Evolutionary conservation across 805 yeast species (phyloP), one percentile per base, ranked within the genome.

Genomic region (Wickerhamomyces alni): DNA sequence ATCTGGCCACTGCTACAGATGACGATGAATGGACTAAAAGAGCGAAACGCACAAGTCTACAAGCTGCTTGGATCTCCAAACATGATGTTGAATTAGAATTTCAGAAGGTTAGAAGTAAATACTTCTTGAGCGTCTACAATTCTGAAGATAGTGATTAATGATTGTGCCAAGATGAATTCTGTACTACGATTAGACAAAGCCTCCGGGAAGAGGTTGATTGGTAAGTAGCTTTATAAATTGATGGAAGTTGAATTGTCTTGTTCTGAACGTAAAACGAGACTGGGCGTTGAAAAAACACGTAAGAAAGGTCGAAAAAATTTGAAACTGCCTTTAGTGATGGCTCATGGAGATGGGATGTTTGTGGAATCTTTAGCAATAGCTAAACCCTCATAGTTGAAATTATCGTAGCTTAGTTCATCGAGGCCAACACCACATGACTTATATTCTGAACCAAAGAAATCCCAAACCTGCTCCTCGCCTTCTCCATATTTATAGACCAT

Each of bases 361-460:
- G 29, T 26, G 12, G 12, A 11, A 26, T 49, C 52, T 38, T 55
- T 56, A 29, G 42, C 39, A 22, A 50, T 34, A 13, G 28, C 17
- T 22, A 48, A 16, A 35, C 58, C 61, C 3, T 44, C 47, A 34
- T 50, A 55, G 45, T 45, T 49, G 36, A 54, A 40, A 8, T 32
- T 12, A 18, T 40, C 43, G 21, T 45, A 50, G 8, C 30, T 22
- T 39, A 52, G 37, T 13, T 44, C 46, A n/a, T 43, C 35, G 29
- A 53, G 26, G 16, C 41, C 44, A 30, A 35, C 38, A 16, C 31
- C 46, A 44, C 59, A 55, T 26, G 42, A 27, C 33, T 42, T 16
- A 17, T 34, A 30, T 22, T 45, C 50, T 12, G 47, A 42, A 6
- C 55, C 61, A 29, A 40, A 39, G 48, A 55, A 56, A 10, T 51